A percentile compares a stretch with the other conserved stretches of the same genome.
These are phyloP conservation scores for Colletotrichum euphorbiae DNA, from an alignment of 2,329 filamentous ascomycete genomes.

Conservation along the genomic window DNA sequence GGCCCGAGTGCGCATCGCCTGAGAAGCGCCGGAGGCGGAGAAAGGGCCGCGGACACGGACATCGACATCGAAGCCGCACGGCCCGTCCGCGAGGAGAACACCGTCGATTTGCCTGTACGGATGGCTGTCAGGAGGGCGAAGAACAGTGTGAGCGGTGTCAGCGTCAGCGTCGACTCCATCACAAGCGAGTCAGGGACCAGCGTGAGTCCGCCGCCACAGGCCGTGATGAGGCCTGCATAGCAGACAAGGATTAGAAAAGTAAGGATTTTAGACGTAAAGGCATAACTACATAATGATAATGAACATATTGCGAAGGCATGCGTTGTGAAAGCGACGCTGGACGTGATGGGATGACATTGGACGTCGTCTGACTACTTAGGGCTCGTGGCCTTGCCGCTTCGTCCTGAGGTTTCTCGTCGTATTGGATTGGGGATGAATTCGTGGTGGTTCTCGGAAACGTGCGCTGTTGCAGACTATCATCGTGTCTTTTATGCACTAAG, in stretches of 20 bases:
- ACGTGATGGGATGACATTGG: too few species aligned
- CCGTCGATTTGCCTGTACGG: not conserved
- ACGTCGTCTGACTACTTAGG: too few species aligned
- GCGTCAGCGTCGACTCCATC: constrained; percentile 13
- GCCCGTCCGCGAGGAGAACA: not conserved
- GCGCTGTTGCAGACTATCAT: too few species aligned
- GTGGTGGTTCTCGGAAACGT: too few species aligned
- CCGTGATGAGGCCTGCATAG: constrained; percentile 15
- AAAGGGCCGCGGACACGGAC: not conserved
- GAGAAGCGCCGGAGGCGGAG: constrained; percentile 14
- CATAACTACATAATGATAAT: constrained; percentile 23
- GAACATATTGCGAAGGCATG: not conserved
- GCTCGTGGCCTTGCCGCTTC: too few species aligned
- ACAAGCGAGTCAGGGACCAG: not conserved
- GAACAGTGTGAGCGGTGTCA: constrained; percentile 4
- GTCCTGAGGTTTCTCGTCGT: too few species aligned
- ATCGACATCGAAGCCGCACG: constrained; percentile 28
- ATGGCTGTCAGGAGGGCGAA: constrained; percentile 23
- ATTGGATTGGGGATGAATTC: too few species aligned
- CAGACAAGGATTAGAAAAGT: not conserved
- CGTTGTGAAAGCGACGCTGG: too few species aligned
- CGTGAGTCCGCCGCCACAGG: constrained; percentile 10
- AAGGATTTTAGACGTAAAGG: not conserved
- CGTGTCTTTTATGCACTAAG: too few species aligned
- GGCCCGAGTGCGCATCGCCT: not conserved